phyloP scores from a whole-genome alignment of 768 basidiomycete species.

The Xerocomus brunneocitrinus region DNA sequence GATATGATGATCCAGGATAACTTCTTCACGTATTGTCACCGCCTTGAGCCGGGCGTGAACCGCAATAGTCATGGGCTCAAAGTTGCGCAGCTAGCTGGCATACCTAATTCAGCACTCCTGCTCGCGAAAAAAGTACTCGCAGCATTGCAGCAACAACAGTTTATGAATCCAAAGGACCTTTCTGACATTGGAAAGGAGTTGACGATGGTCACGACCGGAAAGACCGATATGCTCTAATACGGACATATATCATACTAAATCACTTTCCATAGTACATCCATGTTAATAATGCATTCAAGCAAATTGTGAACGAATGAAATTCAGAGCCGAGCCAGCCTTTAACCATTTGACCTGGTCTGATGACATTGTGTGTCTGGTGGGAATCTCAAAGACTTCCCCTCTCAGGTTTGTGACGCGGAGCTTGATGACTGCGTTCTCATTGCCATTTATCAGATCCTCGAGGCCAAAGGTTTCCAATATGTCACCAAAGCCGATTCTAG shows the following conservation, averaged over 20 bases:
- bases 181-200: slow-evolving; percentile 30
- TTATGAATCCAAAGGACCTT: slow-evolving; percentile 27
- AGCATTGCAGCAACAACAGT: slow-evolving; percentile 31
- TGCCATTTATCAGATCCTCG: slow-evolving; percentile 50
- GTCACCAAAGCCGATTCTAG: slow-evolving; percentile 78
- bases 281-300: slow-evolving; percentile 7
- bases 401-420: slow-evolving; percentile 63
- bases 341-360: slow-evolving; percentile 90
- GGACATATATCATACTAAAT: not conserved
- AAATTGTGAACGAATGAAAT: slow-evolving; percentile 71
- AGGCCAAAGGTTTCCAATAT: slow-evolving; percentile 81
- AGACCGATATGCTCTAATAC: not conserved
- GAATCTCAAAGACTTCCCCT: slow-evolving; percentile 63
- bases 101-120: slow-evolving; percentile 59
- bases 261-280: not conserved
- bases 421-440: slow-evolving; percentile 39
- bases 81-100: slow-evolving; percentile 82
- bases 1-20: slow-evolving; percentile 46
- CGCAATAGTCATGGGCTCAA: slow-evolving; percentile 87
- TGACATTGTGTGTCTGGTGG: slow-evolving; percentile 86
- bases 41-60: slow-evolving; percentile 78
- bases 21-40: slow-evolving; percentile 81
- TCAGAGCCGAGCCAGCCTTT: slow-evolving; percentile 82
- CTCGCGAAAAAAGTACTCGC: slow-evolving; percentile 56
- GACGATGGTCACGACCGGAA: slow-evolving; percentile 10